Base-by-base conservation (phyloP, 305 asterid species). In the Stenogyne calaminthoides region DNA sequence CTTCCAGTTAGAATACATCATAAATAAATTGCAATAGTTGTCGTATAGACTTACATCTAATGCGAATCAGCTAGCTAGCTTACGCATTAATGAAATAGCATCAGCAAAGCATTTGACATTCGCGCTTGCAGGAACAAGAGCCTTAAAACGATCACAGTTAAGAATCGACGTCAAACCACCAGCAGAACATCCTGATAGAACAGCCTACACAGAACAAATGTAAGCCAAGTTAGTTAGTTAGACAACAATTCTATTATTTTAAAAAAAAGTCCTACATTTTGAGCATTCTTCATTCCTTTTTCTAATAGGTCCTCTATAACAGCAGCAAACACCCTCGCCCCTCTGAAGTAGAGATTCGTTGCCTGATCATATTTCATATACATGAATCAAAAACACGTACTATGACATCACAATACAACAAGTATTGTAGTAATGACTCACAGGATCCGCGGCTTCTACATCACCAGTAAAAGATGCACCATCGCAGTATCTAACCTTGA, bases 391-490 rank as follows among this genome's bases (percentile, higher is more conserved):
- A 5, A 47, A 47, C 5, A 37, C 2, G 3, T 9, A 47, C 19
- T 5, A n/a, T 0, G 55, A n/a, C 55, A 47, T 6, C 55, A 14
- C 18, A 9, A 44, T 44, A 44, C 51, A 46, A 12, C 7, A 46
- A 46, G 2, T 46, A 46, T 3, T 47, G 20, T 10, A 59, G 4
- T 10, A 22, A n/a, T 3, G 39, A 72, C 93, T 88, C 76, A 92
- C 99, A 16, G 88, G 98, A 85, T 92, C 72, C 3, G 89, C 98
- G 3, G 84, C 89, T 80, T 88, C 95, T 11, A 92, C 78, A 64
- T 95, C 98, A 37, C 99, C 99, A 0, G 98, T 95, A 72, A 88
- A 95, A 3, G 99, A 95, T 47, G 97, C 81, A 42, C 99, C 99
- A 69, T 95, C 99, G 34, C 98, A 92, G 61, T 95, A 95, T 78